These are phyloP conservation scores for Arthroderma uncinatum DNA, from an alignment of 2,329 filamentous ascomycete genomes.

Conservation along the genomic window DNA sequence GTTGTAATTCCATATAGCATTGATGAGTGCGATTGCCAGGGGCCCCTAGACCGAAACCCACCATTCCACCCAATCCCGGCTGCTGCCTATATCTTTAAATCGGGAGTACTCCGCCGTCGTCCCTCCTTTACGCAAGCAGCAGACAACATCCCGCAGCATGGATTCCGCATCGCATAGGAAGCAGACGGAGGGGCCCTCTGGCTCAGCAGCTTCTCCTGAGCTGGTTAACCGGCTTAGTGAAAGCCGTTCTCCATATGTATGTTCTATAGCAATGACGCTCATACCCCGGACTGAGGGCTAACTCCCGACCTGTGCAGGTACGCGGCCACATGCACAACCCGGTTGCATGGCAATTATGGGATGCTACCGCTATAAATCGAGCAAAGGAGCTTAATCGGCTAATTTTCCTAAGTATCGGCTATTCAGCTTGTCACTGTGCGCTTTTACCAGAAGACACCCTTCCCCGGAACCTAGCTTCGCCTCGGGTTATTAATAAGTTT, in stretches of 20 bases:
- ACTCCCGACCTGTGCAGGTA: constrained; percentile 38
- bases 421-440: constrained; percentile 88
- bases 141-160: background rate
- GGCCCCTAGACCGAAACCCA: background rate
- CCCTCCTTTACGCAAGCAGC: background rate
- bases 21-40: background rate
- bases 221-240: constrained; percentile 48
- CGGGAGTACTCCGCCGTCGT: background rate
- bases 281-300: background rate
- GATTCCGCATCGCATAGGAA: background rate
- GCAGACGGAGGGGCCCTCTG: background rate
- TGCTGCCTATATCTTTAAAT: background rate
- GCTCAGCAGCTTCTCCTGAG: constrained; percentile 17
- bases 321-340: constrained; percentile 66
- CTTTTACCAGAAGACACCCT: background rate
- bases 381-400: constrained; percentile 75
- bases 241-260: constrained; percentile 57
- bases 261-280: constrained; percentile 16
- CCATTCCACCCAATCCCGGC: background rate
- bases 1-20: background rate
- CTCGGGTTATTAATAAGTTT: background rate
- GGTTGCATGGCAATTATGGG: constrained; percentile 86
- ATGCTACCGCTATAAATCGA: constrained; percentile 60
- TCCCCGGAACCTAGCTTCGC: background rate
- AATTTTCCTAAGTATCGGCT: constrained; percentile 89